Conservation (phyloP, 345 rosid species). For the Raphanus sativus region DNA sequence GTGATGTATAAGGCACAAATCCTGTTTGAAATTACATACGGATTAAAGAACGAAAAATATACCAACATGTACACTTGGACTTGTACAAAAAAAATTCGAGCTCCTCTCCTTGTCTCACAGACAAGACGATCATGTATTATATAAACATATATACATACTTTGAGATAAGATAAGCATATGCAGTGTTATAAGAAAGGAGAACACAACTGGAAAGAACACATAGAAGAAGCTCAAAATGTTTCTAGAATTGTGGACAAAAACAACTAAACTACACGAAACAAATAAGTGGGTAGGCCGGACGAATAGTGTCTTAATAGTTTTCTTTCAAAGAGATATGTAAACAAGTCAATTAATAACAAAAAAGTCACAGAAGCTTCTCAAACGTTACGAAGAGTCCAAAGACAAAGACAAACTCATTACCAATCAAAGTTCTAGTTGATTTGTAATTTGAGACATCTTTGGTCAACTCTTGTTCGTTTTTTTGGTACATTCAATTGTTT, state of each 20-base stretch:
- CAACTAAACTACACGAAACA: conserved; percentile 4
- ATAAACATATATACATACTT: neutral
- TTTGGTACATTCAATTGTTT: conserved; percentile 19
- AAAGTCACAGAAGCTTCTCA: conserved; percentile 26
- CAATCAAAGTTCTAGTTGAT: conserved; percentile 6
- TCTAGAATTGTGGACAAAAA: conserved; percentile 29
- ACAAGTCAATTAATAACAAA: conserved; percentile 12
- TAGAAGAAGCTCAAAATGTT: conserved; percentile 28
- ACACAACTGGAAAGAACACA: conserved; percentile 11
- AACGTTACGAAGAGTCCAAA: conserved; percentile 28
- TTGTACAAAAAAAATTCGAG: neutral
- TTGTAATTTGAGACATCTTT: conserved; percentile 18
- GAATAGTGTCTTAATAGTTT: conserved; percentile 15
- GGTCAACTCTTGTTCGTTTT: conserved; percentile 31
- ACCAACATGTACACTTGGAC: conserved; percentile 18
- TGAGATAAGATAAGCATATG: conserved; percentile 32
- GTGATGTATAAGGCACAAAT: neutral
- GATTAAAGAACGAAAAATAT: conserved; percentile 5
- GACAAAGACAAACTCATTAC: neutral
- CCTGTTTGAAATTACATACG: neutral
- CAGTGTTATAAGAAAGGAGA: conserved; percentile 22
- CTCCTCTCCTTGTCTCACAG: conserved; percentile 9
- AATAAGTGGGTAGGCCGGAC: conserved; percentile 13
- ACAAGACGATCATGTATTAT: conserved; percentile 19
- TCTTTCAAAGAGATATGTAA: conserved; percentile 26